A percentile compares a stretch with the other conserved stretches of the same genome.
phyloP scores from a whole-genome alignment of 169 alveolate genomes.

The Plasmodium adleri region DNA sequence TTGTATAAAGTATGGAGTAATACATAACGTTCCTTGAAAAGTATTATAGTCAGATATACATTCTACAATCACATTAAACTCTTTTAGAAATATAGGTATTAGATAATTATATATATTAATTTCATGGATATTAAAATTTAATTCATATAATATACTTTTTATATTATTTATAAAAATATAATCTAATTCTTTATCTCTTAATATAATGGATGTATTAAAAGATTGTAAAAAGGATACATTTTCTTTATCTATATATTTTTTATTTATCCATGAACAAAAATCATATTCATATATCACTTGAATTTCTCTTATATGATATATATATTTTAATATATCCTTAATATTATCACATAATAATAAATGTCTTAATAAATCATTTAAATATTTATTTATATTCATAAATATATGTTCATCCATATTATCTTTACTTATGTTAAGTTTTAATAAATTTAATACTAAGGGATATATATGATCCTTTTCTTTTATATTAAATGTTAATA shows the following conservation, averaged over 20 bases:
- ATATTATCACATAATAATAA: slow-evolving; percentile 13
- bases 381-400: slow-evolving; percentile 8
- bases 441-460: slow-evolving; percentile 38
- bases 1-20: slow-evolving; percentile 68
- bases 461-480: slow-evolving; percentile 6
- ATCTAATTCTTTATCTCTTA: slow-evolving; percentile 31
- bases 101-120: slow-evolving; percentile 50
- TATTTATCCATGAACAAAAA: slow-evolving; percentile 56
- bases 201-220: slow-evolving; percentile 13
- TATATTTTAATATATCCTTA: slow-evolving; percentile 8
- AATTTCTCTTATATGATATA: slow-evolving; percentile 37
- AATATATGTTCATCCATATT: slow-evolving; percentile 11
- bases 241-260: slow-evolving; percentile 25
- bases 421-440: slow-evolving; percentile 36
- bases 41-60: slow-evolving; percentile 55
- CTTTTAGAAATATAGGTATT: slow-evolving; percentile 62
- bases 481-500: slow-evolving; percentile 57
- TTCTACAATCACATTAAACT: slow-evolving; percentile 51
- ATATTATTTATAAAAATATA: slow-evolving; percentile 46
- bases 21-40: slow-evolving; percentile 27
- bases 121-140: slow-evolving; percentile 25
- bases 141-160: slow-evolving; percentile 21
- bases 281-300: slow-evolving; percentile 37
- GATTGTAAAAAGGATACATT: slow-evolving; percentile 32
- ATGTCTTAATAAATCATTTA: slow-evolving; percentile 27